Base-by-base conservation (phyloP, 306 rosid genomes). In the Begonia loranthoides region DNA sequence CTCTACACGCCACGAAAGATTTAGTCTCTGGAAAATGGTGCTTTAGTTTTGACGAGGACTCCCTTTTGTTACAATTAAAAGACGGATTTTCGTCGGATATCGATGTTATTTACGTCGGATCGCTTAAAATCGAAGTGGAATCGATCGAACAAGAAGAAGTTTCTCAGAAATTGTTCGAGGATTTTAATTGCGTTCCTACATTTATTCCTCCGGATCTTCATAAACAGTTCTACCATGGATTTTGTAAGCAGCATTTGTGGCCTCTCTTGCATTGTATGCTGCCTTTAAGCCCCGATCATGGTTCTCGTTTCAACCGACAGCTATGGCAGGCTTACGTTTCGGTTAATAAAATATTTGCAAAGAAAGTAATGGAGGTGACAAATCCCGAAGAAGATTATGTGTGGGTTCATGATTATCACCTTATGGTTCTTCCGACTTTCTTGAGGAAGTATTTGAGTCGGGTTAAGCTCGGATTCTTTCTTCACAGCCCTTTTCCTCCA, bases 371-470 rank as follows among this genome's bases (percentile, higher is more conserved):
- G 80, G 95, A 84, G 82, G 81, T 81, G 52, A 62, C 79, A 44
- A 84, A 77, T 74, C 74, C 83, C 1, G 89, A 72, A 72, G 64
- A 71, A 28, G 95, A 89, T 55, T 82, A 41, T 67, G 93, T 89
- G 8, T 89, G 95, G 97, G 69, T 89, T 71, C 95, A 89, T 66
- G 97, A 89, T 54, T 89, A 79, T 53, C 97, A 89, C 66, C 93
- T 89, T n/a, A 81, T 84, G 95, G 78, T 84, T 62, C 88, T 89
- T 51, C 97, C 97, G 16, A 79, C 97, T 13, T 81, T 89, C 70
- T 64, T 89, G 57, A 67, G 97, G 21, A 81, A 73, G 65, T 74
- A 73, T 39, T 73, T 47, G 52, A 63, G 43, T 33, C 70, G 84
- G 45, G 73, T 84, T 48, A 81, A 76, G 80, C 84, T 84, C 17